phyloP scores from a whole-genome alignment of 2,329 filamentous ascomycete genomes.

The Diaporthe velutina region DNA sequence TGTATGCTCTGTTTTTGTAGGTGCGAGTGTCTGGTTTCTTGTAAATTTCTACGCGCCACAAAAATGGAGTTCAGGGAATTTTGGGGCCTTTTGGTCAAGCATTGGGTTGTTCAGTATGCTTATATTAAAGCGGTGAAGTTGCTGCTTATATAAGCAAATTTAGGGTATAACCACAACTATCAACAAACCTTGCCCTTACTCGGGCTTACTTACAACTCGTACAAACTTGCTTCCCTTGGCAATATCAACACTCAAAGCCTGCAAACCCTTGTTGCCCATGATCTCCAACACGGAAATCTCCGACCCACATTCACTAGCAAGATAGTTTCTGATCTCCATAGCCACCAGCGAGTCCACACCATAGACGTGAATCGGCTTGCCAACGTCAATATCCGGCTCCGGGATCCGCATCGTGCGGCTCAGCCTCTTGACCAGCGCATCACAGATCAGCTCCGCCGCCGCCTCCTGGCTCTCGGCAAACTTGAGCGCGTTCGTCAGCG shows the following conservation, averaged over 20 bases:
- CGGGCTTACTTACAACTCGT: not conserved
- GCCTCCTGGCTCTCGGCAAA: slow-evolving; percentile 38
- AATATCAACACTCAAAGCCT: slow-evolving; percentile 23
- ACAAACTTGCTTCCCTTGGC: slow-evolving; percentile 36
- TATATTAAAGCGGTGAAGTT: too few species aligned
- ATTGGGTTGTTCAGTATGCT: too few species aligned
- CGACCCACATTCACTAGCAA: slow-evolving; percentile 22
- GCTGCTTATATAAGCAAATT: too few species aligned
- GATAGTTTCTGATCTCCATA: slow-evolving; percentile 47
- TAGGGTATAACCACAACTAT: not conserved
- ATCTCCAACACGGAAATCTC: slow-evolving; percentile 35
- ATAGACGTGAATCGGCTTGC: slow-evolving; percentile 43
- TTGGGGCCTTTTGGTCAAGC: too few species aligned
- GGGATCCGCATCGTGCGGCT: slow-evolving; percentile 45
- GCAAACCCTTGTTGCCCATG: slow-evolving; percentile 30
- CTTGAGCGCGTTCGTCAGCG: slow-evolving; percentile 37
- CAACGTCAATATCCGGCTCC: slow-evolving; percentile 44
- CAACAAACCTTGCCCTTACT: not conserved
- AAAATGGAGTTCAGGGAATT: too few species aligned
- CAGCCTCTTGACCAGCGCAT: slow-evolving; percentile 43
- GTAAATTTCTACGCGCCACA: too few species aligned
- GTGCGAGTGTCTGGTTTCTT: too few species aligned
- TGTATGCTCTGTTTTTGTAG: too few species aligned
- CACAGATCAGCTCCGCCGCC: slow-evolving; percentile 40
- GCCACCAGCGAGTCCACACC: slow-evolving; percentile 50